These are phyloP conservation scores for Umbelopsis ramanniana DNA, from an alignment of 192 early-diverging fungal genomes.

Conservation along the genomic window DNA sequence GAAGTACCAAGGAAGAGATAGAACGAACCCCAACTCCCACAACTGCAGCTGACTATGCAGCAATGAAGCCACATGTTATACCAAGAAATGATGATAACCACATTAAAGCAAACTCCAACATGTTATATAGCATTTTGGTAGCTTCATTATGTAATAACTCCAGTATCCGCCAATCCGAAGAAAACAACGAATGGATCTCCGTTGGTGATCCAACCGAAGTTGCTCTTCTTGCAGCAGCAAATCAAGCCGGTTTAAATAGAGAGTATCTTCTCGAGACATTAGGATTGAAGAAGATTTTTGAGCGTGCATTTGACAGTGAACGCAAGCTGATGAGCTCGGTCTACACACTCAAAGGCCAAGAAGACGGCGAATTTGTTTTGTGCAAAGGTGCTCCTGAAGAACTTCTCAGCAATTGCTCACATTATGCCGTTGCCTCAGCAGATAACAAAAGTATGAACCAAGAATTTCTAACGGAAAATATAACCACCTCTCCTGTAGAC, in stretches of 20 bases:
- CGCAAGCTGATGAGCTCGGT: constrained; percentile 95
- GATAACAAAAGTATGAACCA: background rate
- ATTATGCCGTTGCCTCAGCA: background rate
- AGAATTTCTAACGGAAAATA: background rate
- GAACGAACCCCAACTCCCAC: background rate
- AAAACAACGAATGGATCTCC: constrained; percentile 59
- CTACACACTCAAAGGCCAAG: constrained; percentile 48
- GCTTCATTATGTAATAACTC: constrained; percentile 87
- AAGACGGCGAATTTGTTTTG: constrained; percentile 61
- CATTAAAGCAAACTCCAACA: background rate
- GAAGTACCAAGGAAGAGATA: constrained; percentile 30
- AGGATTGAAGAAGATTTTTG: constrained; percentile 69
- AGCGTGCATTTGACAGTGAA: constrained; percentile 92
- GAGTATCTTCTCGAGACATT: constrained; percentile 59
- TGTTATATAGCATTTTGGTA: constrained; percentile 51
- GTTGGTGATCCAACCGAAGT: constrained; percentile 95
- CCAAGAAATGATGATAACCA: constrained; percentile 37
- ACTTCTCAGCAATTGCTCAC: constrained; percentile 69
- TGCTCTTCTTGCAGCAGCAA: constrained; percentile 82
- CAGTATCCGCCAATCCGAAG: constrained; percentile 33
- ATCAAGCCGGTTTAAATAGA: constrained; percentile 78
- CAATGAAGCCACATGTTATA: constrained; percentile 43
- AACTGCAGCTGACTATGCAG: constrained; percentile 13
- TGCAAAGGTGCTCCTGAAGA: constrained; percentile 94
- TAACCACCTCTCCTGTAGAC: background rate